phyloP scores from a whole-genome alignment of 768 basidiomycete genomes.

The Podaxis sp. region DNA sequence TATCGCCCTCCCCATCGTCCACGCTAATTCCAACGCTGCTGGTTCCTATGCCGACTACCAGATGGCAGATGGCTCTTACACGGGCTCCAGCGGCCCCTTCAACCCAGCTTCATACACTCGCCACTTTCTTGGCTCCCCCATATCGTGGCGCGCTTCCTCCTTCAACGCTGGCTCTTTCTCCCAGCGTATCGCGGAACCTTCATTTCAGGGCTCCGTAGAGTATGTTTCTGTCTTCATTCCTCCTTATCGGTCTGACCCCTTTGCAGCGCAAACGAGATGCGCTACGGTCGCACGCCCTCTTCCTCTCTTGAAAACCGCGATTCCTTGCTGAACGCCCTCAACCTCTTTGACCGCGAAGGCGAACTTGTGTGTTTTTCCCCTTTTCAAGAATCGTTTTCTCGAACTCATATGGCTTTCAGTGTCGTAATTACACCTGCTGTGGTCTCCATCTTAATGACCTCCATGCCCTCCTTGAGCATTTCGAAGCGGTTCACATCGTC shows the following conservation, averaged over 20 bases:
- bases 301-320: slow-evolving; percentile 55
- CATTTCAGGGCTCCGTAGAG: slow-evolving; percentile 64
- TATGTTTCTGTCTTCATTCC: slow-evolving; percentile 34
- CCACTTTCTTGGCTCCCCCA: slow-evolving; percentile 68
- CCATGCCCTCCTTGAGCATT: slow-evolving; percentile 80
- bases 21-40: slow-evolving; percentile 19
- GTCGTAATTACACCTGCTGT: slow-evolving; percentile 90
- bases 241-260: not conserved
- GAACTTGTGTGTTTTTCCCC: slow-evolving; percentile 56
- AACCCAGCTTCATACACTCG: slow-evolving; percentile 67
- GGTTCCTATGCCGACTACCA: slow-evolving; percentile 38
- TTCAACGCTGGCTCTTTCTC: slow-evolving; percentile 59
- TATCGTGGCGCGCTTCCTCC: slow-evolving; percentile 68
- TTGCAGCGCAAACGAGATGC: slow-evolving; percentile 30
- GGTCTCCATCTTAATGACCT: slow-evolving; percentile 61
- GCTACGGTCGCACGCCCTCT: slow-evolving; percentile 36
- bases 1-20: slow-evolving; percentile 42
- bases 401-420: slow-evolving; percentile 36
- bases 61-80: slow-evolving; percentile 46
- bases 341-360: slow-evolving; percentile 65
- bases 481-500: slow-evolving; percentile 87
- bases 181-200: slow-evolving; percentile 61
- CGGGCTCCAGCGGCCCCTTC: slow-evolving; percentile 46
- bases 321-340: slow-evolving; percentile 63
- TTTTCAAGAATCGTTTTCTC: not conserved